phyloP scores from a whole-genome alignment of 2,329 filamentous ascomycete genomes.

The Epichloe gansuensis region DNA sequence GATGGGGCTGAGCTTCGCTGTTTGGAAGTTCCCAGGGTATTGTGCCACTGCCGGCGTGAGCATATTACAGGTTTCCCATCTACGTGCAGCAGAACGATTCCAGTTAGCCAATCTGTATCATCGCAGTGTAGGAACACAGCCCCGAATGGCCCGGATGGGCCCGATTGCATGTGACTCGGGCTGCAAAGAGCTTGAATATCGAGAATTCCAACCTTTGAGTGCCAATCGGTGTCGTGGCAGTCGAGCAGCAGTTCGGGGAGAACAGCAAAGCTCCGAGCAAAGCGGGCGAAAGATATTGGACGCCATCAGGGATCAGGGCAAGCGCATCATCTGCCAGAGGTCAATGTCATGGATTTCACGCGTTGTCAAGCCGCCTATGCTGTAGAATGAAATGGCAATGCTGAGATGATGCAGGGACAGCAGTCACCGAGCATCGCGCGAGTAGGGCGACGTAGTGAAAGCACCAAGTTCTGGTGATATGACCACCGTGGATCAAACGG shows the following conservation, averaged over 20 bases:
- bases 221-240: constrained; percentile 14
- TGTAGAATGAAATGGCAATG: background rate
- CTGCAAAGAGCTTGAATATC: background rate
- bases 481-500: background rate
- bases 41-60: constrained; percentile 27
- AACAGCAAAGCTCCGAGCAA: constrained; percentile 19
- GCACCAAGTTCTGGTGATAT: background rate
- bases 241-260: constrained; percentile 13
- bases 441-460: background rate
- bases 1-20: constrained; percentile 17
- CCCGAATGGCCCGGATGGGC: background rate
- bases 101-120: constrained; percentile 1
- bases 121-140: background rate
- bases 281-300: constrained; percentile 22
- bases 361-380: background rate
- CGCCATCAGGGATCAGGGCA: constrained; percentile 23
- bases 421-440: background rate
- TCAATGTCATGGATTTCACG: background rate
- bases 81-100: background rate
- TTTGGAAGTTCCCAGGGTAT: constrained; percentile 18
- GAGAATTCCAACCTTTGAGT: constrained; percentile 11
- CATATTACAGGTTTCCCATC: constrained; percentile 12
- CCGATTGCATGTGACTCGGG: background rate
- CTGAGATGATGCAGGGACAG: background rate
- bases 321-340: constrained; percentile 18